Conservation (phyloP, 2,329 filamentous ascomycete genomes). For the Trichoderma atroviride region DNA sequence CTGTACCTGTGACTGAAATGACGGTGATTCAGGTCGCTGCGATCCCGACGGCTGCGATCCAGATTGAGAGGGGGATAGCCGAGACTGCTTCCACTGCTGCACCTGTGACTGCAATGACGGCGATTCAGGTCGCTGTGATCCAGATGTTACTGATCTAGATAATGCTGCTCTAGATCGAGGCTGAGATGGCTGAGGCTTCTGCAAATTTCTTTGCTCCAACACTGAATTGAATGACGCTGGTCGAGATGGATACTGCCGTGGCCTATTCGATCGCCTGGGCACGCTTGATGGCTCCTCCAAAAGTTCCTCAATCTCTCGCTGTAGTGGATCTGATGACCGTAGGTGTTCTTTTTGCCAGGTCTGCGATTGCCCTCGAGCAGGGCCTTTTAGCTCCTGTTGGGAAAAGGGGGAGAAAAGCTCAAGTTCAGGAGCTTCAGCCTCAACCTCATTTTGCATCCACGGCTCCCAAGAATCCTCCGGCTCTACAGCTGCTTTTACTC, state of each 20-base stretch:
- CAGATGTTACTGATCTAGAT: background rate
- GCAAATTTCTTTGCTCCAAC: background rate
- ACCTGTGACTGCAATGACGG: background rate
- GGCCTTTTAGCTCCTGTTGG: background rate
- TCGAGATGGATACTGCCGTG: background rate
- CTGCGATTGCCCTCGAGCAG: background rate
- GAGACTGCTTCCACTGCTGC: no score
- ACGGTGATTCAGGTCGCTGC: background rate
- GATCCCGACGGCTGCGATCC: background rate
- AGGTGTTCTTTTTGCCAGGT: background rate
- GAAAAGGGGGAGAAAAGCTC: background rate
- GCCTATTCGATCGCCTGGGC: background rate
- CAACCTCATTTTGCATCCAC: no score
- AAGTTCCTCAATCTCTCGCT: background rate
- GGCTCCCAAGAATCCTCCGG: background rate
- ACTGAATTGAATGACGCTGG: background rate
- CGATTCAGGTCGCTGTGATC: background rate
- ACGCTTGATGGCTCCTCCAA: background rate
- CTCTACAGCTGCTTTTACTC: background rate
- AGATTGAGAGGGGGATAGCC: background rate
- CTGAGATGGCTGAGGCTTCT: background rate
- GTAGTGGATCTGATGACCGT: background rate
- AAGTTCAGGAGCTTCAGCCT: background rate
- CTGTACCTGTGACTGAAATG: no score
- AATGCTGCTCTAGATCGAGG: background rate